phyloP scores from a whole-genome alignment of 163 green algal genomes.

The Prototheca wickerhamii region DNA sequence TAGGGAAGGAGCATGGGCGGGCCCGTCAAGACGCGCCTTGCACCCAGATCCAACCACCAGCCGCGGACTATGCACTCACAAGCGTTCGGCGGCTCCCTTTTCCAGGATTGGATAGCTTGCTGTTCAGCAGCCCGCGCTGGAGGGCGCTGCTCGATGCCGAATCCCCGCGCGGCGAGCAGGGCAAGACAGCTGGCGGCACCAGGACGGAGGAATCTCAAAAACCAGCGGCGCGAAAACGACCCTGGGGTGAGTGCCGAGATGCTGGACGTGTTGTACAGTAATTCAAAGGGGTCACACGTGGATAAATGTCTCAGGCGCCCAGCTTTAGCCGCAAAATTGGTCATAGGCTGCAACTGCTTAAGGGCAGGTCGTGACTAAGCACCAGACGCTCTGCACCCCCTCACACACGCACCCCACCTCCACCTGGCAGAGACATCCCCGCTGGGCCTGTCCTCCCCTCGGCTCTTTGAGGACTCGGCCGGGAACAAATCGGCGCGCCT shows the following conservation, averaged over 20 bases:
- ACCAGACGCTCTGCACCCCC: too few species aligned
- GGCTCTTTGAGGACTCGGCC: background rate
- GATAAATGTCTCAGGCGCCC: too few species aligned
- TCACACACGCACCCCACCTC: too few species aligned
- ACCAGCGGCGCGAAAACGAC: background rate
- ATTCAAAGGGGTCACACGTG: too few species aligned
- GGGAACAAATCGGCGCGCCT: background rate
- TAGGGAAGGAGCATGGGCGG: background rate
- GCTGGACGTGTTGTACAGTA: too few species aligned
- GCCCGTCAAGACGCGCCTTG: too few species aligned
- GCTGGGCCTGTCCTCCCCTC: background rate
- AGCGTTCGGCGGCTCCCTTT: background rate
- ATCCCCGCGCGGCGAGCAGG: background rate
- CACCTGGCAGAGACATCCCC: too few species aligned
- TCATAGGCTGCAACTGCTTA: too few species aligned
- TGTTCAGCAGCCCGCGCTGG: slow-evolving; percentile 8
- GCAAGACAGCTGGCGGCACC: background rate
- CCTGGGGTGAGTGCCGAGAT: slow-evolving; percentile 1
- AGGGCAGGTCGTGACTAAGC: too few species aligned
- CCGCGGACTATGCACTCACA: too few species aligned
- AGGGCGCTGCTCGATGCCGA: slow-evolving; percentile 3
- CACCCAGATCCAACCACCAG: too few species aligned
- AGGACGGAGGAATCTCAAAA: background rate
- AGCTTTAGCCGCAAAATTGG: too few species aligned
- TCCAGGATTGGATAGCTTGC: slow-evolving; percentile 1